Evolutionary conservation across 2,329 filamentous ascomycete species (phyloP), one percentile per base, ranked within the genome.

Genomic region (Cylindrodendrum hubeiense): DNA sequence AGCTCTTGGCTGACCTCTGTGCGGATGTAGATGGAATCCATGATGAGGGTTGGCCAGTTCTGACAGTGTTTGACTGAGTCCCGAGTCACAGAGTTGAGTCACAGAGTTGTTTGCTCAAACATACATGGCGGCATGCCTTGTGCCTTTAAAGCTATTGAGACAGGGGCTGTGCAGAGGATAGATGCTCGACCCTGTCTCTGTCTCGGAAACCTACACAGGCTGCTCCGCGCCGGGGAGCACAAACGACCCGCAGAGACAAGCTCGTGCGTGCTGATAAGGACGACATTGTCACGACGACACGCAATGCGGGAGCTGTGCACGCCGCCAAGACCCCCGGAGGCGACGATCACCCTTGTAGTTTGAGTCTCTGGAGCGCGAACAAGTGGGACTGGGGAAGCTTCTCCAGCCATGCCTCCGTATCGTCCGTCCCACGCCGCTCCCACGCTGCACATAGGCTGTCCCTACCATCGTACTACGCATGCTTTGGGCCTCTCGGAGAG

Each of bases 1-100:
- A 81, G 74, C 37, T 74, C 74, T 5, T 60, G 71, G 57, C 65
- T 49, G 5, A 65, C 59, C 0, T 62, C 71, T 17, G 65, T 60
- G 39, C 72, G 63, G 41, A 55, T 34, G 33, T 72, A 66, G 59
- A 72, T 55, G 6, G 71, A 72, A 39, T 52, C 26, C 72, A 74
- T 74, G 22, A 57, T 52, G 33, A 53, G 22, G 26, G 22, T 34
- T 15, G 15, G 57, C 24, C 24, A 24, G 49, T n/a, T 55, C n/a
- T n/a, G 24, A 19, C 22, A 33, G 8, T 24, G 30, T 43, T 26
- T 28, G 37, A n/a, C 37, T 39, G 34, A 37, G 46, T 49, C 28
- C 44, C n/a, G 51, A 50, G 43, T 49, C 34, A 19, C 43, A 50
- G 37, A 39, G 47, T 64, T 37, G 17, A 50, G 43, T 49, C 34